phyloP scores from a whole-genome alignment of 768 basidiomycete genomes.

The Mycena latifolia region DNA sequence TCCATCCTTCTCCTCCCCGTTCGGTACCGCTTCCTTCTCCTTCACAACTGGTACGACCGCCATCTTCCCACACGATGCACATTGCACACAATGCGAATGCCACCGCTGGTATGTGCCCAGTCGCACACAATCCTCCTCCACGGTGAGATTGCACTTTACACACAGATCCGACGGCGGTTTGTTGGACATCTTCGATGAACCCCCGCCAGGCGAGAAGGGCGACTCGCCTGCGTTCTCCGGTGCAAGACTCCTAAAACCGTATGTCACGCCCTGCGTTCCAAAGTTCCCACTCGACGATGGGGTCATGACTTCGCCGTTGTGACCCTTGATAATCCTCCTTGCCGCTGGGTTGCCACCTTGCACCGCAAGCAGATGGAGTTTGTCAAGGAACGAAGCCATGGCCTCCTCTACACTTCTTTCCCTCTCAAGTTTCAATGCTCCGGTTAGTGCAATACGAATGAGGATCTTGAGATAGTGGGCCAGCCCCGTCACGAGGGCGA shows the following conservation, averaged over 20 bases:
- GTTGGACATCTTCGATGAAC: conserved; percentile 64
- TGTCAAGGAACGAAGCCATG: conserved; percentile 91
- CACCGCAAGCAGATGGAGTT: conserved; percentile 91
- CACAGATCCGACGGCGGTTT: conserved; percentile 93
- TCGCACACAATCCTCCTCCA: conserved; percentile 97
- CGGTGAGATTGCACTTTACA: conserved; percentile 87
- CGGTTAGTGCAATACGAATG: conserved; percentile 97
- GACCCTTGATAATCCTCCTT: conserved; percentile 79
- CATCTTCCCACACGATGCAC: conserved; percentile 80
- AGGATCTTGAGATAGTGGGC: conserved; percentile 99
- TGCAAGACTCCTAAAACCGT: conserved; percentile 93
- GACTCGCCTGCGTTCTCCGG: conserved; percentile 93
- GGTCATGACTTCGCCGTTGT: conserved; percentile 72
- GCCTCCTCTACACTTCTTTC: conserved; percentile 88
- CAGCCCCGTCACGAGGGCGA: conserved; percentile 97
- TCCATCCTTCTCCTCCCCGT: conserved; percentile 64
- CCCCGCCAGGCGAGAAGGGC: conserved; percentile 71
- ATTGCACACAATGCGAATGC: conserved; percentile 96
- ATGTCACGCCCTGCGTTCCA: conserved; percentile 90
- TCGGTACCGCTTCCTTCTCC: conserved; percentile 64
- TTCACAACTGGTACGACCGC: conserved; percentile 73
- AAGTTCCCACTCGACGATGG: conserved; percentile 64
- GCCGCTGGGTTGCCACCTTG: conserved; percentile 87
- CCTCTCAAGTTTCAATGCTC: conserved; percentile 94
- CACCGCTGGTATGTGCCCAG: conserved; percentile 97